Percentiles rank a stretch among this genome's conserved stretches.
Evolutionary conservation across 305 asterid species (phyloP).

Genomic region (Fraxinus velutina): DNA sequence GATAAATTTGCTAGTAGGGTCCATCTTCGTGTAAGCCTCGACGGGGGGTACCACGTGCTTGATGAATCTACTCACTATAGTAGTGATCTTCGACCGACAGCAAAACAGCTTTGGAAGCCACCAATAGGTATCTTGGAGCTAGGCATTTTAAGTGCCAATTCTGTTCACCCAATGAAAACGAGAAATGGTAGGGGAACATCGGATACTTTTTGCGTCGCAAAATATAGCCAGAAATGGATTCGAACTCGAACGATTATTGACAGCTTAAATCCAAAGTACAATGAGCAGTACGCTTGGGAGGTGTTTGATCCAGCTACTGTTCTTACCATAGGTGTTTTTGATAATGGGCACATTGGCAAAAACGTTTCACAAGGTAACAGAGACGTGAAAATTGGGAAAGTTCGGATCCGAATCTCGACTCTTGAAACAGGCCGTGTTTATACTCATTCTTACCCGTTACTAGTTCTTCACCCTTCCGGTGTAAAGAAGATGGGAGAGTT

Average conservation of each 20-base stretch:
- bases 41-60: slow-evolving; percentile 91
- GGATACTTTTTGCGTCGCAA: slow-evolving; percentile 79
- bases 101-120: slow-evolving; percentile 86
- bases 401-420: slow-evolving; percentile 75
- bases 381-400: slow-evolving; percentile 71
- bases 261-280: slow-evolving; percentile 74
- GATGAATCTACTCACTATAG: slow-evolving; percentile 86
- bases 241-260: slow-evolving; percentile 76
- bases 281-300: slow-evolving; percentile 93
- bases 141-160: slow-evolving; percentile 62
- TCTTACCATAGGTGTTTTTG: slow-evolving; percentile 83
- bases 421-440: slow-evolving; percentile 80
- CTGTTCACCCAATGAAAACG: slow-evolving; percentile 69
- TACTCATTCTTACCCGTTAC: slow-evolving; percentile 74
- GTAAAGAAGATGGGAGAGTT: slow-evolving; percentile 89
- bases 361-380: slow-evolving; percentile 37
- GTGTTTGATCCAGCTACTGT: slow-evolving; percentile 91
- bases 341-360: slow-evolving; percentile 49
- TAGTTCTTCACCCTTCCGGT: slow-evolving; percentile 75
- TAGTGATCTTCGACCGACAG: slow-evolving; percentile 85
- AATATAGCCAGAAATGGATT: slow-evolving; percentile 89
- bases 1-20: slow-evolving; percentile 67
- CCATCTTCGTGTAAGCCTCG: slow-evolving; percentile 74
- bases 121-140: slow-evolving; percentile 68
- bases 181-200: slow-evolving; percentile 66